A percentile compares a stretch with the other conserved stretches of the same genome.
Conservation (phyloP, 768 basidiomycete genomes). For the Trametes sanguinea region DNA sequence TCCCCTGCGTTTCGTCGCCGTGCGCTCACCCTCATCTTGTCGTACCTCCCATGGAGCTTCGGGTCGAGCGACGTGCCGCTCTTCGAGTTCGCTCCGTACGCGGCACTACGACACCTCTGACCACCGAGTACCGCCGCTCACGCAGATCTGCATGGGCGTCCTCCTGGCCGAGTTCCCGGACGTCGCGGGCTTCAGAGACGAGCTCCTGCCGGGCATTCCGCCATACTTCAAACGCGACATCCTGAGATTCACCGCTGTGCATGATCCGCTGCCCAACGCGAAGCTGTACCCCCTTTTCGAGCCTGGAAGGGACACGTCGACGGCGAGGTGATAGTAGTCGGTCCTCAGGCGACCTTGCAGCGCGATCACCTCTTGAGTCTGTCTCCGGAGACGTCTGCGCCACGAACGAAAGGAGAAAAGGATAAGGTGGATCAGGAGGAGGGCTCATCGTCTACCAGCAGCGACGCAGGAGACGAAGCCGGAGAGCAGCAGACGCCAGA, state of each 20-base stretch:
- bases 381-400: background rate
- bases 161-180: slow-evolving; percentile 38
- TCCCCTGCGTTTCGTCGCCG: slow-evolving; percentile 49
- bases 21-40: slow-evolving; percentile 58
- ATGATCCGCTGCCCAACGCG: slow-evolving; percentile 51
- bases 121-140: slow-evolving; percentile 51
- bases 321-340: slow-evolving; percentile 67
- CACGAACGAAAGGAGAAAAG: background rate
- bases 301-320: slow-evolving; percentile 53
- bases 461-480: slow-evolving; percentile 6
- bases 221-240: slow-evolving; percentile 60
- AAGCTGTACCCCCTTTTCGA: slow-evolving; percentile 55
- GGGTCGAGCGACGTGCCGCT: slow-evolving; percentile 21
- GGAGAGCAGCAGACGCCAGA: background rate
- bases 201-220: slow-evolving; percentile 54
- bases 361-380: slow-evolving; percentile 42
- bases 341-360: slow-evolving; percentile 48
- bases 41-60: slow-evolving; percentile 29
- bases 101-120: slow-evolving; percentile 3
- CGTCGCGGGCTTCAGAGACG: slow-evolving; percentile 44
- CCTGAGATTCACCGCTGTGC: slow-evolving; percentile 58
- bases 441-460: background rate
- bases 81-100: background rate
- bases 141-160: slow-evolving; percentile 56
- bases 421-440: slow-evolving; percentile 4